Base-by-base conservation (phyloP, 2,329 filamentous ascomycete species). In the Ceratocystis lukuohia region DNA sequence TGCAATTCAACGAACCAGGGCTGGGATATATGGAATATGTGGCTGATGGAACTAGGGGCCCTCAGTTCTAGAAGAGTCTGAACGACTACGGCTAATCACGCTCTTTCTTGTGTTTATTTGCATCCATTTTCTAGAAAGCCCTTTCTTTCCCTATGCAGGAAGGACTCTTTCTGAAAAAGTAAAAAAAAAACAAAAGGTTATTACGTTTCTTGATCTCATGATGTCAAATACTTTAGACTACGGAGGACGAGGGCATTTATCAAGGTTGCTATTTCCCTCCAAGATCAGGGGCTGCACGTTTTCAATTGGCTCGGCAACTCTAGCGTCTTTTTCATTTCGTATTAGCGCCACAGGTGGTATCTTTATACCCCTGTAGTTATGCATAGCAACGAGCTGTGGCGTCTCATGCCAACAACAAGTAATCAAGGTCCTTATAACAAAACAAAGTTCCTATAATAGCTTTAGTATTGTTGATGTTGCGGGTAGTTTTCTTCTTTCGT, bases 291-390 rank as follows among this genome's bases (percentile, higher is more conserved):
- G 56, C 28, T n/a, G 28, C 28, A 8, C 28, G 28, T 8, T 30
- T 59, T 7, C 56, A 59, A 59, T 59, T 59, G 56, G 56, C 56
- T 59, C 56, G 33, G n/a, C 56, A 59, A 37, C 56, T 59, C 28
- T 59, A 59, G 56, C 28, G 56, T 37, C 15, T 6, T 37, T n/a
- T 59, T 59, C 15, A 37, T 37, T 59, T 59, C 56, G 56, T 59
- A 59, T 59, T 59, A 59, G 56, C 56, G 56, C 56, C 56, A 59
- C 56, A 59, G 15, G 30, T 37, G 12, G 56, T 37, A 2, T 59
- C 28, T 59, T 59, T 12, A 53, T 6, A 59, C 28, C 56, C 56
- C 56, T 59, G 56, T n/a, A 2, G 17, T 17, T n/a, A 37, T 59
- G 28, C 56, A 15, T 37, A 59, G 56, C 56, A 59, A 59, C 56